Base-by-base conservation (phyloP, 805 yeast species). In the Nakazawaea sp. region DNA sequence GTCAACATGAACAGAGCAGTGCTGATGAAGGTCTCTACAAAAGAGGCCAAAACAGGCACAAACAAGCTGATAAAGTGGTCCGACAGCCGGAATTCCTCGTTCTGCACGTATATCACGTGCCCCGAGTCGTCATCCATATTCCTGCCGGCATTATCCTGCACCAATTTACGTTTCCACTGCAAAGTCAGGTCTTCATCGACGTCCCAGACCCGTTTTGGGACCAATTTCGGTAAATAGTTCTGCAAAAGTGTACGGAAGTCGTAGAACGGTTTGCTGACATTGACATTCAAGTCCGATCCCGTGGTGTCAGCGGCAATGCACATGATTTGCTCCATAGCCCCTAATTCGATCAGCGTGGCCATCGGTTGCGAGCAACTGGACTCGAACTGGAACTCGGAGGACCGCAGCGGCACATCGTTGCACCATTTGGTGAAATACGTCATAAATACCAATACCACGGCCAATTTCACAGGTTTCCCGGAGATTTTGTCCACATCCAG, bases 281-380 rank as follows among this genome's bases (percentile, higher is more conserved):
- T 58, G 17, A 55, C 55, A 32, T 52, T 50, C 15, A 49, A 52
- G 3, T 69, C 59, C 6, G 58, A 42, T 0, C 58, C 51, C 2
- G 68, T 58, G 0, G 82, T 69, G 37, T 78, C 87, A 1, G 87
- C 79, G 2, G 81, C 55, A 29, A 73, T 60, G 16, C 75, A 68
- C 47, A 84, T 59, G 17, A 84, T 54, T 48, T 77, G 81, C 51
- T 84, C 92, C 45, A 82, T 58, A 0, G 85, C 85, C 27, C 90
- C 92, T 21, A 70, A 61, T 33, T 74, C 73, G 7, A 81, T 75
- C 13, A 75, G 68, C 33, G 59, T 55, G 26, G 72, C 72, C 61
- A 81, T 69, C 40, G 85, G 84, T 21, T 64, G 64, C 43, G 79
- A 72, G 19, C 81, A 73, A 30, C 68, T 70, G 18, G 59, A 59